Conservation (phyloP, 2,329 filamentous ascomycete genomes). For the Dactylella cylindrospora region DNA sequence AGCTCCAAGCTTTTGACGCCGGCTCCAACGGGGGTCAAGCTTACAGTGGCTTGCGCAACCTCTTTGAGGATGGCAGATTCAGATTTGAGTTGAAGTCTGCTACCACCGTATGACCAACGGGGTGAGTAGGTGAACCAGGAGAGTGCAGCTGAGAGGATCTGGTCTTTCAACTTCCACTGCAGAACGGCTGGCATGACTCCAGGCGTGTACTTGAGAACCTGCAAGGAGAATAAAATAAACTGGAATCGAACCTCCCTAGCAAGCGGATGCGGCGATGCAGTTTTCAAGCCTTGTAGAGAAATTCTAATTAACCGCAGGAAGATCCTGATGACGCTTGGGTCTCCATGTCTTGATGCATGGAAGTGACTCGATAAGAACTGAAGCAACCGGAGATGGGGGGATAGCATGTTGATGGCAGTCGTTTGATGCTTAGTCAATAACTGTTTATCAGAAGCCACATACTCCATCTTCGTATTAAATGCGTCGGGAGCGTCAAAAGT, state of each 20-base stretch:
- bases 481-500: slow-evolving; percentile 66
- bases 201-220: slow-evolving; percentile 72
- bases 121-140: slow-evolving; percentile 84
- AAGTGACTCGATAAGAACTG: slow-evolving; percentile 94
- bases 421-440: slow-evolving; percentile 74
- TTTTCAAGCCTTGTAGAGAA: slow-evolving; percentile 73
- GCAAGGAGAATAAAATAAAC: slow-evolving; percentile 77
- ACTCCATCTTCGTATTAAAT: slow-evolving; percentile 87
- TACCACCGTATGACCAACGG: slow-evolving; percentile 93
- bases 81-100: slow-evolving; percentile 87
- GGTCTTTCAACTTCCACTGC: slow-evolving; percentile 83
- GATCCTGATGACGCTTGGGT: slow-evolving; percentile 74
- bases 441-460: slow-evolving; percentile 83
- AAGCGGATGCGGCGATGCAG: slow-evolving; percentile 75
- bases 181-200: slow-evolving; percentile 63
- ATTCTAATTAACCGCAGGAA: slow-evolving; percentile 79
- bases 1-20: slow-evolving; percentile 41
- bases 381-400: slow-evolving; percentile 79
- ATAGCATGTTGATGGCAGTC: slow-evolving; percentile 75
- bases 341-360: slow-evolving; percentile 85
- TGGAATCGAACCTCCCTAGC: slow-evolving; percentile 91
- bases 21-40: slow-evolving; percentile 36
- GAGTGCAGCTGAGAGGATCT: slow-evolving; percentile 79
- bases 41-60: slow-evolving; percentile 54
- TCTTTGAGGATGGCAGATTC: slow-evolving; percentile 73